Evolutionary conservation across 495 filamentous ascomycete species (phyloP).

Genomic region (Penicillium coffeae): DNA sequence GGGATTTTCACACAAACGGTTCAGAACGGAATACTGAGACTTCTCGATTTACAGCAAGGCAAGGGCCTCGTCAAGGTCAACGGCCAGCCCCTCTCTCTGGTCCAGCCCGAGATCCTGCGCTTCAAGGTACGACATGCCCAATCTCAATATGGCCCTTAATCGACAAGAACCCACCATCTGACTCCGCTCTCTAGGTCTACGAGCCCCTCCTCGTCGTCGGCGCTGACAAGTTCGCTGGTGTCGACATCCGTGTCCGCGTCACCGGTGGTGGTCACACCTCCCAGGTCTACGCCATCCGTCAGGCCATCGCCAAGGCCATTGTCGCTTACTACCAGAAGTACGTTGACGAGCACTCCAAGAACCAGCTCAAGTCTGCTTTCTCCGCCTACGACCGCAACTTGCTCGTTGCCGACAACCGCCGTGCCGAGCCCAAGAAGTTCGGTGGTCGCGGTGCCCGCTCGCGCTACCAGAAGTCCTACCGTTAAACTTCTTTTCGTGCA

Average conservation of each 20-base stretch:
- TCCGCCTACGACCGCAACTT: slow-evolving; percentile 94
- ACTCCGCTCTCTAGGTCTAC: slow-evolving; percentile 62
- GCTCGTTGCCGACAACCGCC: slow-evolving; percentile 94
- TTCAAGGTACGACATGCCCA: slow-evolving; percentile 66
- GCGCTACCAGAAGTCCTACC: slow-evolving; percentile 91
- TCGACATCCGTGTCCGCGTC: slow-evolving; percentile 97
- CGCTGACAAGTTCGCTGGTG: slow-evolving; percentile 89
- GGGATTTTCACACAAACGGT: slow-evolving; percentile 8
- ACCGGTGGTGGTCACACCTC: slow-evolving; percentile 97
- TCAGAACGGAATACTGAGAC: slow-evolving; percentile 31
- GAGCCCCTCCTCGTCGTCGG: slow-evolving; percentile 96
- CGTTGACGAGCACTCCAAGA: slow-evolving; percentile 99
- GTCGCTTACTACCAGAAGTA: slow-evolving; percentile 99
- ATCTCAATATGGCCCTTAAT: slow-evolving; percentile 2
- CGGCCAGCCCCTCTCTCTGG: slow-evolving; percentile 88
- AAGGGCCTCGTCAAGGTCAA: slow-evolving; percentile 98
- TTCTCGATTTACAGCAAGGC: slow-evolving; percentile 58
- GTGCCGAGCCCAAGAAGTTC: slow-evolving; percentile 93
- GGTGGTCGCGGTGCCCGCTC: slow-evolving; percentile 82
- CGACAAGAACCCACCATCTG: slow-evolving; percentile 5
- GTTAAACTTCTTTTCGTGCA: slow-evolving; percentile 41
- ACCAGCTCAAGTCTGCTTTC: slow-evolving; percentile 92
- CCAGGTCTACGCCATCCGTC: slow-evolving; percentile 97
- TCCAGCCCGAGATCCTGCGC: slow-evolving; percentile 93
- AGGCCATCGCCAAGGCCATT: slow-evolving; percentile 97